These are phyloP conservation scores for Didymella segeticola DNA, from an alignment of 2,329 filamentous ascomycete species.

Conservation along the genomic window DNA sequence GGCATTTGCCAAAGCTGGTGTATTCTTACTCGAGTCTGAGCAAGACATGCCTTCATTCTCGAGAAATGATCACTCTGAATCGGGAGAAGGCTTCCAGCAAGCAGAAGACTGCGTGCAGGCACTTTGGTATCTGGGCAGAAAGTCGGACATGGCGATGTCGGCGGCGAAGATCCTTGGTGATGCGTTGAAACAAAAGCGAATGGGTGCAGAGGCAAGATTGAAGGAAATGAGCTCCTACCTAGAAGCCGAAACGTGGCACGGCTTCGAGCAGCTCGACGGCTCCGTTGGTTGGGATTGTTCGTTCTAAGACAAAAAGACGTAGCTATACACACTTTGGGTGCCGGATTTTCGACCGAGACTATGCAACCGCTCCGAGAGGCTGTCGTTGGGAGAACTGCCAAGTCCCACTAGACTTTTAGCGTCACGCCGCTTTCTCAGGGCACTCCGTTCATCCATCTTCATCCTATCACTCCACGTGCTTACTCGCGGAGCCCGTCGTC, in stretches of 20 bases:
- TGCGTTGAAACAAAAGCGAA: constrained; percentile 39
- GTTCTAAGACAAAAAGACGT: constrained; percentile 1
- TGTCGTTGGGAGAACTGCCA: neutral
- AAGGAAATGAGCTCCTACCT: constrained; percentile 35
- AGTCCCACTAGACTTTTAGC: neutral
- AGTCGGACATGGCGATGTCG: constrained; percentile 60
- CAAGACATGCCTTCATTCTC: constrained; percentile 16
- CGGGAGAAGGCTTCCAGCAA: constrained; percentile 43
- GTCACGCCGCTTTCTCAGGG: neutral
- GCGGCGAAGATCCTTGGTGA: constrained; percentile 49
- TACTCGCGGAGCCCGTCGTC: neutral
- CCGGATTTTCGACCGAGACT: neutral
- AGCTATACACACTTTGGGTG: neutral
- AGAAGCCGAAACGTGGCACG: constrained; percentile 36
- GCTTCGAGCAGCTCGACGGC: constrained; percentile 27
- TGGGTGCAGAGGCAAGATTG: constrained; percentile 29
- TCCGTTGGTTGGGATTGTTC: constrained; percentile 29
- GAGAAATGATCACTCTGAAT: neutral
- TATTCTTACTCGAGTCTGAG: constrained; percentile 50
- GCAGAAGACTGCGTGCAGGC: constrained; percentile 61
- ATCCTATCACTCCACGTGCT: neutral
- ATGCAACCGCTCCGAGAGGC: neutral
- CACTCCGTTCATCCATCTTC: too few species aligned
- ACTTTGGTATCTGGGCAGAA: constrained; percentile 62
- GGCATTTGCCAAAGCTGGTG: constrained; percentile 59